A percentile compares a stretch with the other conserved stretches of the same genome.
Evolutionary conservation across 2,329 filamentous ascomycete genomes (phyloP).

Genomic region (Cytospora leucostoma): DNA sequence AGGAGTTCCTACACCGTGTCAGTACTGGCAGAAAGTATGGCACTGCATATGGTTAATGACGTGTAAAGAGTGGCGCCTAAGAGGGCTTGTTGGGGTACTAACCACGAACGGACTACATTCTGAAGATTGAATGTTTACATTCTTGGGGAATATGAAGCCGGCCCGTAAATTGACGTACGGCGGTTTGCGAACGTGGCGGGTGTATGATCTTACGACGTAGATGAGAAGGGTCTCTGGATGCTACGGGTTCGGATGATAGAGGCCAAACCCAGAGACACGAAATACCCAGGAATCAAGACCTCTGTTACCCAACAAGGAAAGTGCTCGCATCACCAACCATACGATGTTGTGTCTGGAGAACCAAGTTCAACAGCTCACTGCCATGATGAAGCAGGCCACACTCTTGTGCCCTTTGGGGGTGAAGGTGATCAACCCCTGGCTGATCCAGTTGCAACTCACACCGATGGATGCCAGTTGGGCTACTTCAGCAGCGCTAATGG

Average conservation of each 20-base stretch:
- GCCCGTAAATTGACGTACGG: not conserved
- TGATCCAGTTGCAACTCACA: too few relatives aligned
- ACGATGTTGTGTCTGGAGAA: too few relatives aligned
- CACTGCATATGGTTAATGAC: not conserved
- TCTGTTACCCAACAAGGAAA: not conserved
- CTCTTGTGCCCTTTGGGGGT: too few relatives aligned
- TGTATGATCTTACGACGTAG: slow-evolving; percentile 27
- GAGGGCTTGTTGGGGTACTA: not conserved
- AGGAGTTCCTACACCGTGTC: not conserved
- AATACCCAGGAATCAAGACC: slow-evolving; percentile 1
- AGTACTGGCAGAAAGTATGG: not conserved
- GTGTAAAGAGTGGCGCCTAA: not conserved
- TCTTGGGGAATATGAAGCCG: slow-evolving; percentile 7
- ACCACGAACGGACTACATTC: not conserved
- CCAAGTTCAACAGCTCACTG: too few relatives aligned
- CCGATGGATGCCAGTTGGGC: too few relatives aligned
- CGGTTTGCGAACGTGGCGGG: not conserved
- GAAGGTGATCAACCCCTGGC: too few relatives aligned
- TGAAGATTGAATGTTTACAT: slow-evolving; percentile 15
- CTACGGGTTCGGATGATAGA: slow-evolving; percentile 14
- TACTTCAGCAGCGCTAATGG: too few relatives aligned
- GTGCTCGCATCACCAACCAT: not conserved
- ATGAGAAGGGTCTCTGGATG: slow-evolving; percentile 15
- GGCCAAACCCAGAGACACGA: slow-evolving; percentile 8
- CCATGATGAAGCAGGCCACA: too few relatives aligned